These are phyloP conservation scores for Vaccinium macrocarpon DNA, from an alignment of 148 eudicot genomes.

Conservation along the genomic window DNA sequence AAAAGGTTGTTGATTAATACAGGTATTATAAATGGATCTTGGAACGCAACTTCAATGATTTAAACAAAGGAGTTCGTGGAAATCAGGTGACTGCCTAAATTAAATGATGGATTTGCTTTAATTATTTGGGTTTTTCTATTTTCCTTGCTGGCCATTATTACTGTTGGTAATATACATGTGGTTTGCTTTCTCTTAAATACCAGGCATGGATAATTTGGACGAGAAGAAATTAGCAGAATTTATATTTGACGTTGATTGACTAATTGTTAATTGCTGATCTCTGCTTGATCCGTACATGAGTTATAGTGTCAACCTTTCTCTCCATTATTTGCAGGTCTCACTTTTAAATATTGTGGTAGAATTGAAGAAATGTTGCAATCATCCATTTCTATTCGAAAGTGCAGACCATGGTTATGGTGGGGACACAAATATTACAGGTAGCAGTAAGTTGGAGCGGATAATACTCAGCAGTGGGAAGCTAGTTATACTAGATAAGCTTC, in stretches of 20 bases:
- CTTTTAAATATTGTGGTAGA: constrained; percentile 97
- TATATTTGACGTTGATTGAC: not conserved
- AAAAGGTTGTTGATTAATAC: constrained; percentile 11
- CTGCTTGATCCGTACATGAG: not conserved
- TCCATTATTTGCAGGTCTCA: constrained; percentile 67
- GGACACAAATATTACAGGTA: constrained; percentile 59
- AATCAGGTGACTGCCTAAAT: constrained; percentile 68
- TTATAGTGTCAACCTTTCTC: constrained; percentile 4
- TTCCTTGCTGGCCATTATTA: not conserved
- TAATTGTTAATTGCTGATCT: constrained; percentile 5
- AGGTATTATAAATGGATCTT: constrained; percentile 99
- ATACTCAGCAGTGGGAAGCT: constrained; percentile 94
- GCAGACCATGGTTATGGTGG: constrained; percentile 99
- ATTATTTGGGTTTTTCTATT: not conserved
- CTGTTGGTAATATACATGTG: not conserved
- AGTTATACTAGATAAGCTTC: constrained; percentile 93
- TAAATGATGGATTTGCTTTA: not conserved
- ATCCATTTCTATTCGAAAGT: constrained; percentile 98
- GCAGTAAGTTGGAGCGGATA: constrained; percentile 85
- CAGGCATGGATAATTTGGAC: not conserved
- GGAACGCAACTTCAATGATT: constrained; percentile 96
- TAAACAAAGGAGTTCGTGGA: constrained; percentile 98
- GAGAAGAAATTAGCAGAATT: not conserved
- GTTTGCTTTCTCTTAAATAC: constrained; percentile 11
- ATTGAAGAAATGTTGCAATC: constrained; percentile 99